phyloP scores from a whole-genome alignment of 176 grass and related monocot species.

The Carex parvula region DNA sequence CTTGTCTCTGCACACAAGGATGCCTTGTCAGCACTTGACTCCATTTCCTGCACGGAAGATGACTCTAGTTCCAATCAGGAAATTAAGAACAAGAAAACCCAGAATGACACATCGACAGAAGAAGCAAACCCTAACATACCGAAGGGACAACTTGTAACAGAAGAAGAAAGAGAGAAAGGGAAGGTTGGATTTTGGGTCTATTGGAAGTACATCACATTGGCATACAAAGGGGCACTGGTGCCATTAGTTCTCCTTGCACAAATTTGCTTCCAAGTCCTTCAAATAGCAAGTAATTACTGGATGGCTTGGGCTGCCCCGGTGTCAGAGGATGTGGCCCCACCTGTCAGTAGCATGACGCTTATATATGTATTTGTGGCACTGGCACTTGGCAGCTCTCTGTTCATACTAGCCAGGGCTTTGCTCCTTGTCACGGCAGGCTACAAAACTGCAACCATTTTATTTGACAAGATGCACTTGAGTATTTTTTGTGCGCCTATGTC shows the following conservation, averaged over 20 bases:
- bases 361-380: constrained; percentile 66
- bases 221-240: constrained; percentile 69
- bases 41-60: not conserved
- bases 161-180: constrained; percentile 91
- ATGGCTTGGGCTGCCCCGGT: constrained; percentile 78
- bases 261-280: constrained; percentile 75
- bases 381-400: constrained; percentile 53
- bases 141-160: constrained; percentile 64
- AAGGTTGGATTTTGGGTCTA: constrained; percentile 81
- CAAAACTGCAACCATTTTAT: constrained; percentile 69
- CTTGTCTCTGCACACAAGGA: constrained; percentile 43
- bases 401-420: constrained; percentile 48
- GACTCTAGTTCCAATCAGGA: not conserved
- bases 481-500: constrained; percentile 90
- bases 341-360: constrained; percentile 50
- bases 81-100: not conserved
- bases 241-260: constrained; percentile 64
- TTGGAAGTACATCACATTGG: constrained; percentile 75
- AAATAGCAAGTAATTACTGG: constrained; percentile 92
- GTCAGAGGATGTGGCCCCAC: constrained; percentile 44
- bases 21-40: constrained; percentile 42
- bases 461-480: constrained; percentile 66
- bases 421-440: constrained; percentile 65
- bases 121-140: not conserved
- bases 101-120: not conserved